phyloP scores from a whole-genome alignment of 768 basidiomycete species.

The Tulasnella sp. region DNA sequence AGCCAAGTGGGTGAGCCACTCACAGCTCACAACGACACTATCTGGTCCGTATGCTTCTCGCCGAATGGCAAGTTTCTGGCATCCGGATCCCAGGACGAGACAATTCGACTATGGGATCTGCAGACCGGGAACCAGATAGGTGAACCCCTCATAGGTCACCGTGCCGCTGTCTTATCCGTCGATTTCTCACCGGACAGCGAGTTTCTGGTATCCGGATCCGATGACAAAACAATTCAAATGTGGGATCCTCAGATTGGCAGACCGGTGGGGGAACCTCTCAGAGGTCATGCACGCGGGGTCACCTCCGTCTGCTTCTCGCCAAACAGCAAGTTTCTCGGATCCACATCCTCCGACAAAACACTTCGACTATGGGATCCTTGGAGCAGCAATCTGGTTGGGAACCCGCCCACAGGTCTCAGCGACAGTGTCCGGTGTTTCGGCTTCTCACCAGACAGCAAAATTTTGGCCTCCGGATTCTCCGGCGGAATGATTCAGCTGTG shows the following conservation, averaged over 20 bases:
- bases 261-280: constrained; percentile 77
- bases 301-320: constrained; percentile 19
- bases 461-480: too few species aligned
- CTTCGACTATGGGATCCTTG: constrained; percentile 83
- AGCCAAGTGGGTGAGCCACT: neutral
- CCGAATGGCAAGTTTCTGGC: neutral
- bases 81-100: neutral
- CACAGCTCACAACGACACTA: neutral
- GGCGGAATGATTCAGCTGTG: too few species aligned
- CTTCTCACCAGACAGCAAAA: too few species aligned
- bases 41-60: neutral
- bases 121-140: constrained; percentile 29
- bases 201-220: constrained; percentile 16
- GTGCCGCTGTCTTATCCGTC: neutral
- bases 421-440: too few species aligned
- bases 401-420: constrained; percentile 82
- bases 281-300: constrained; percentile 82
- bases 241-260: constrained; percentile 94
- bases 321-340: constrained; percentile 14
- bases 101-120: constrained; percentile 33
- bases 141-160: neutral
- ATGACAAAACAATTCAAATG: constrained; percentile 41
- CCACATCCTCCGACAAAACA: constrained; percentile 20
- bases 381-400: constrained; percentile 82
- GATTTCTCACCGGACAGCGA: neutral